Evolutionary conservation across 2,329 filamentous ascomycete genomes (phyloP).

Genomic region (Spiromastix sp.): DNA sequence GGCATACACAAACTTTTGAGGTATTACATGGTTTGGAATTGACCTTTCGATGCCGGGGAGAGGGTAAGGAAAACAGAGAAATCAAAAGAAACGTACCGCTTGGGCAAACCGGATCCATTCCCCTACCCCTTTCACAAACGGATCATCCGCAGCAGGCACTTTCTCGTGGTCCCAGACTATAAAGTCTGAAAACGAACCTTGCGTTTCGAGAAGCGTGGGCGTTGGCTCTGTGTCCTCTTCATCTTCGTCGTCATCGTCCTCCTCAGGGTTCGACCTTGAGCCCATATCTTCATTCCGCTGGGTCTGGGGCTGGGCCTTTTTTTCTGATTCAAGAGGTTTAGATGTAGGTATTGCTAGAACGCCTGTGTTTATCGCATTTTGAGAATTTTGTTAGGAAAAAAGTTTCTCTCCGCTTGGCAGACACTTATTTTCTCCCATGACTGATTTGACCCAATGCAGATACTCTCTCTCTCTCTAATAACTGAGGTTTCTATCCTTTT

Average conservation of each 20-base stretch:
- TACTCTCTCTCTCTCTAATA: too few species aligned
- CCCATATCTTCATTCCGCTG: neutral
- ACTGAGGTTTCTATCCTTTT: too few species aligned
- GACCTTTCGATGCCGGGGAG: too few species aligned
- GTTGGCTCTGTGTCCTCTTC: slow-evolving; percentile 42
- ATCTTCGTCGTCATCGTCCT: slow-evolving; percentile 35
- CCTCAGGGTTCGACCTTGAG: slow-evolving; percentile 9
- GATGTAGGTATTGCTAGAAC: slow-evolving; percentile 46
- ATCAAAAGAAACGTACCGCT: slow-evolving; percentile 42
- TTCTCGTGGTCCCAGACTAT: slow-evolving; percentile 78
- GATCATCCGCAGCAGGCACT: slow-evolving; percentile 53
- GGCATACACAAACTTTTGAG: too few species aligned
- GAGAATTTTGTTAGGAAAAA: neutral
- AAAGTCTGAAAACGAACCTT: slow-evolving; percentile 62
- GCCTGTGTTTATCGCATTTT: slow-evolving; percentile 34
- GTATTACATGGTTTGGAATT: too few species aligned
- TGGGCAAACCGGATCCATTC: slow-evolving; percentile 73
- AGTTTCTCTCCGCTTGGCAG: too few species aligned
- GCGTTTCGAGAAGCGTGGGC: slow-evolving; percentile 45
- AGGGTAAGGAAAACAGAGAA: neutral
- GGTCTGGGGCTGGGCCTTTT: slow-evolving; percentile 1
- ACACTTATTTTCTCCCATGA: too few species aligned
- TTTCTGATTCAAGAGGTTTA: slow-evolving; percentile 17
- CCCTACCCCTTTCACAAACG: slow-evolving; percentile 62
- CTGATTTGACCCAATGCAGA: too few species aligned